Conservation (phyloP, 805 yeast genomes). For the Wickerhamomyces sydowiorum region DNA sequence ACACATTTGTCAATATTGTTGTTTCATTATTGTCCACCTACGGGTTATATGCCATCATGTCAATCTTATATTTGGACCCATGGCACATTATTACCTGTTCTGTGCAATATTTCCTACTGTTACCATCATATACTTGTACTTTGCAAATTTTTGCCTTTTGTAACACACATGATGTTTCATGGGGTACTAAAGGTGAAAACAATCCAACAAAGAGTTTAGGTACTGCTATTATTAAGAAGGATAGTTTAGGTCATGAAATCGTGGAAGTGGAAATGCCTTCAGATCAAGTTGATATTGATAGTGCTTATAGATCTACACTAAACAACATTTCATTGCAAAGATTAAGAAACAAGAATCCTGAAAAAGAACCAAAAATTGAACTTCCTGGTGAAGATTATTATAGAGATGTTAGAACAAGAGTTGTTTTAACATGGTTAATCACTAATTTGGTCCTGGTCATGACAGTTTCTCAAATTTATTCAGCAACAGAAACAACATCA, state of each 20-base stretch:
- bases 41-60: constrained; percentile 80
- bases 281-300: constrained; percentile 72
- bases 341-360: constrained; percentile 47
- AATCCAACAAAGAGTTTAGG: constrained; percentile 63
- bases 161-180: constrained; percentile 95
- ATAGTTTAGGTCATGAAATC: constrained; percentile 69
- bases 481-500: constrained; percentile 54
- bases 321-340: constrained; percentile 69
- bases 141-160: constrained; percentile 95
- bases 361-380: constrained; percentile 30
- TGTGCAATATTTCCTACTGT: constrained; percentile 77
- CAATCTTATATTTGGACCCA: constrained; percentile 84
- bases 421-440: constrained; percentile 92
- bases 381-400: constrained; percentile 73
- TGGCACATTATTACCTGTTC: constrained; percentile 94
- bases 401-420: constrained; percentile 89
- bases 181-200: constrained; percentile 98
- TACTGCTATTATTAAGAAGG: constrained; percentile 67
- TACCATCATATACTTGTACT: constrained; percentile 90
- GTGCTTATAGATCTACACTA: constrained; percentile 71
- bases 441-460: constrained; percentile 75
- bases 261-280: constrained; percentile 71
- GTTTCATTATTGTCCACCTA: constrained; percentile 86
- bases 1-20: constrained; percentile 67
- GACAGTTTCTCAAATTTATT: constrained; percentile 81